Percentiles rank a stretch among this genome's conserved stretches.
phyloP scores from a whole-genome alignment of 352 stramenopile genomes.

The Globisporangium alternatum region DNA sequence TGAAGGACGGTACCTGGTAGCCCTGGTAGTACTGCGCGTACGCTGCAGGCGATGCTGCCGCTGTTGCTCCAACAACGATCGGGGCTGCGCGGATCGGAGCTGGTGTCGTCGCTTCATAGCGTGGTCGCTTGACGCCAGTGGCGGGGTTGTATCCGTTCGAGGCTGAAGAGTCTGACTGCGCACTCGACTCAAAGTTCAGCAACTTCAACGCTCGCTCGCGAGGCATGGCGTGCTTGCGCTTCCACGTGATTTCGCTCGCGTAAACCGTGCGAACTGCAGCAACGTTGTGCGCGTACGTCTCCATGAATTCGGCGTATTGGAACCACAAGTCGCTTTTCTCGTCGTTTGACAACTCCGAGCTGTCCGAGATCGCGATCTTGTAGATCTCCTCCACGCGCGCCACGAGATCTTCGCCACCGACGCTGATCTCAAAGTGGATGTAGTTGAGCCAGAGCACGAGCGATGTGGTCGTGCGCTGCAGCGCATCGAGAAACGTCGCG shows the following conservation, averaged over 20 bases:
- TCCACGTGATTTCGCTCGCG: conserved; percentile 58
- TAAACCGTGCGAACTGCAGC: conserved; percentile 49
- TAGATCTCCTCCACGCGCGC: conserved; percentile 42
- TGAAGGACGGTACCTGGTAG: conserved; percentile 62
- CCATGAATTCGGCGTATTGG: conserved; percentile 74
- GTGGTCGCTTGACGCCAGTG: conserved; percentile 51
- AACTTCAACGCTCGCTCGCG: conserved; percentile 58
- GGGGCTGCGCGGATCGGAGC: conserved; percentile 16
- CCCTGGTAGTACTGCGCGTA: conserved; percentile 71
- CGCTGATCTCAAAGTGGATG: conserved; percentile 66
- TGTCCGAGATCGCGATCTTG: conserved; percentile 46
- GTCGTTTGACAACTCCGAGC: conserved; percentile 46
- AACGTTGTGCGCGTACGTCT: conserved; percentile 43
- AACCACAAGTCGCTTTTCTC: conserved; percentile 84
- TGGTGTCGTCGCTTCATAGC: conserved; percentile 33
- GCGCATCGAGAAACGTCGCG: conserved; percentile 38
- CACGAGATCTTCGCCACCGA: conserved; percentile 29
- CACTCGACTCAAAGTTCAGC: conserved; percentile 39
- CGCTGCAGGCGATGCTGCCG: conserved; percentile 27
- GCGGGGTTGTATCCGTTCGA: conserved; percentile 22
- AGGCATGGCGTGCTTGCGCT: conserved; percentile 56
- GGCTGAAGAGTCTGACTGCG: neutral
- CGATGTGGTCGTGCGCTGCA: conserved; percentile 40
- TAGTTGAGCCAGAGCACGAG: conserved; percentile 65
- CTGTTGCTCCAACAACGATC: conserved; percentile 20